phyloP scores from a whole-genome alignment of 345 rosid genomes.

The Linum lewisii region DNA sequence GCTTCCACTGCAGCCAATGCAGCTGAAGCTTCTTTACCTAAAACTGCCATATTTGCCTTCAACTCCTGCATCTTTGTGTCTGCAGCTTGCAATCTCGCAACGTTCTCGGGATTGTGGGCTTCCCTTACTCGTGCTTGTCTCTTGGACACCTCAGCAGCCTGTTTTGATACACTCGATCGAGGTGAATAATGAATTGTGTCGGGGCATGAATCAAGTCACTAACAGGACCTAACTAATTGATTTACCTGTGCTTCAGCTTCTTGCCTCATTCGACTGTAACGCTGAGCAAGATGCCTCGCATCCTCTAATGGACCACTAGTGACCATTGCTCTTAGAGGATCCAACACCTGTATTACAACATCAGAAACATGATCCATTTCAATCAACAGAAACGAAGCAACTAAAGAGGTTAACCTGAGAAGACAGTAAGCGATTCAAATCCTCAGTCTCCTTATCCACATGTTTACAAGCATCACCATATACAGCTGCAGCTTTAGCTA shows the following conservation, averaged over 20 bases:
- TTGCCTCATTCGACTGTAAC: conserved; percentile 96
- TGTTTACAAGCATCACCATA: conserved; percentile 90
- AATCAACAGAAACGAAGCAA: not conserved
- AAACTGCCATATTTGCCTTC: conserved; percentile 86
- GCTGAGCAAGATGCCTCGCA: conserved; percentile 97
- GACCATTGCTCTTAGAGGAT: conserved; percentile 88
- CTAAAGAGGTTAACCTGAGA: conserved; percentile 48
- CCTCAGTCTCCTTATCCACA: conserved; percentile 87
- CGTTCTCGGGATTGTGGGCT: conserved; percentile 79
- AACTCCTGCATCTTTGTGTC: conserved; percentile 78
- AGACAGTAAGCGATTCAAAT: conserved; percentile 52
- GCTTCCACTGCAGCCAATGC: conserved; percentile 95
- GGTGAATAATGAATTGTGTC: conserved; percentile 9
- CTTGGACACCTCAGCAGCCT: conserved; percentile 72
- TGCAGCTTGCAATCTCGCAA: conserved; percentile 77
- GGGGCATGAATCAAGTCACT: conserved; percentile 13
- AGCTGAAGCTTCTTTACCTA: conserved; percentile 94
- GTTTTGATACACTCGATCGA: conserved; percentile 29
- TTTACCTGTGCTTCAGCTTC: conserved; percentile 87
- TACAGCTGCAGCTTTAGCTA: conserved; percentile 85
- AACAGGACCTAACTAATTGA: not conserved
- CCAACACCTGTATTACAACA: conserved; percentile 43
- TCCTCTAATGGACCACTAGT: conserved; percentile 73
- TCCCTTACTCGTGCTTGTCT: conserved; percentile 76
- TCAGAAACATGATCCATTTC: not conserved